A percentile compares a stretch with the other conserved stretches of the same genome.
Conservation (phyloP, 768 basidiomycete genomes). For the Lentinula edodes region DNA sequence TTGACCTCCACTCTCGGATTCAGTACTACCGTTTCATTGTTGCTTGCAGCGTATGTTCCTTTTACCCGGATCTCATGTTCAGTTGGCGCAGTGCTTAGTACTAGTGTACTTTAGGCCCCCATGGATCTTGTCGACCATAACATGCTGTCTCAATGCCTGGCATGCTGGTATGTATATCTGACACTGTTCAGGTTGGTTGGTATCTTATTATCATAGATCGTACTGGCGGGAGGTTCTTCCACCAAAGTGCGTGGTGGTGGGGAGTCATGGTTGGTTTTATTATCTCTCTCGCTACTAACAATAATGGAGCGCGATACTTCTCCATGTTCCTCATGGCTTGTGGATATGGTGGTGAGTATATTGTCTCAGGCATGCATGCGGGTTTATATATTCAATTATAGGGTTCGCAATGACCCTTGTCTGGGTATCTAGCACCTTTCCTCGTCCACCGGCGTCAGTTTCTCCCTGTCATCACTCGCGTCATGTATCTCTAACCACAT, state of each 20-base stretch:
- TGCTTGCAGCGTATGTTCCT: conserved; percentile 6
- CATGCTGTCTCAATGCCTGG: conserved; percentile 6
- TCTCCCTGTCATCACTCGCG: background rate
- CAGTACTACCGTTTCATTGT: conserved; percentile 1
- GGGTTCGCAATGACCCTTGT: conserved; percentile 43
- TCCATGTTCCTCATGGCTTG: conserved; percentile 41
- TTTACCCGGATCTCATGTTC: background rate
- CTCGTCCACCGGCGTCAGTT: conserved; percentile 51
- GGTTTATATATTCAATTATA: background rate
- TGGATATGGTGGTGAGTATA: conserved; percentile 33
- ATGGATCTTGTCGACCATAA: conserved; percentile 6
- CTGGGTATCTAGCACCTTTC: conserved; percentile 58
- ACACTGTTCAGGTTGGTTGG: background rate
- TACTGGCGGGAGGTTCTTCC: conserved; percentile 43
- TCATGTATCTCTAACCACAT: background rate
- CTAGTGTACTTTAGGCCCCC: background rate
- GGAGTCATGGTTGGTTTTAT: conserved; percentile 38
- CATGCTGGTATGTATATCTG: background rate
- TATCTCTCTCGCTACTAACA: conserved; percentile 36
- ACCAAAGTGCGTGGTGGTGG: conserved; percentile 34
- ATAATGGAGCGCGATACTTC: conserved; percentile 34
- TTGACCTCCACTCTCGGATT: conserved; percentile 5
- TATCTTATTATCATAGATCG: conserved; percentile 23
- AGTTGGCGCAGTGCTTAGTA: background rate
- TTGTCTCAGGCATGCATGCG: background rate